Percentiles rank a stretch among this genome's conserved stretches.
phyloP scores from a whole-genome alignment of 1,284 basidiomycete genomes.

The Naganishia cerealis region DNA sequence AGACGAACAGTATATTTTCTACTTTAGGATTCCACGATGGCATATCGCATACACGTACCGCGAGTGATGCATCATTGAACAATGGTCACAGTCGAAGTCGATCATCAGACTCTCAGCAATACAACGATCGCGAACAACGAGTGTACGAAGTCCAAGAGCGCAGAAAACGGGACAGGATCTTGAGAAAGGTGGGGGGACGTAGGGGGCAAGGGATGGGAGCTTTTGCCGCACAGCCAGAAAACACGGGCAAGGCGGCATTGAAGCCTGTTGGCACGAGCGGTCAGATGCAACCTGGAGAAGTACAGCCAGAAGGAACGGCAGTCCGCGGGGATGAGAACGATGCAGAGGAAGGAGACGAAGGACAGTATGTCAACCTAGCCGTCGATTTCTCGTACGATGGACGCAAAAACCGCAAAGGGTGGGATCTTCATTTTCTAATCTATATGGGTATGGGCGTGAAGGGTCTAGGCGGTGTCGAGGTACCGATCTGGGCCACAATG shows the following conservation, averaged over 20 bases:
- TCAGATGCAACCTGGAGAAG: conserved; percentile 29
- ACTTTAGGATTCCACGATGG: conserved; percentile 1
- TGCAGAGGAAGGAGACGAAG: conserved; percentile 44
- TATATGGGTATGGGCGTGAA: conserved; percentile 53
- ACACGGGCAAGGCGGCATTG: conserved; percentile 15
- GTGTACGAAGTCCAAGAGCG: conserved; percentile 31
- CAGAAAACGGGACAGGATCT: conserved; percentile 40
- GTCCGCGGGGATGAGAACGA: conserved; percentile 33
- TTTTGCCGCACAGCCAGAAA: conserved; percentile 15
- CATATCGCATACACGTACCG: neutral
- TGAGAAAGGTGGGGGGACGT: conserved; percentile 37
- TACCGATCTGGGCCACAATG: conserved; percentile 40
- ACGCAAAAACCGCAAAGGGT: conserved; percentile 42
- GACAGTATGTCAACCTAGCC: conserved; percentile 53
- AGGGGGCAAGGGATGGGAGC: conserved; percentile 28
- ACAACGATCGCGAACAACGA: conserved; percentile 17
- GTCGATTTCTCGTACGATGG: conserved; percentile 49
- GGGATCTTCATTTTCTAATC: conserved; percentile 49
- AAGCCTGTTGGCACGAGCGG: conserved; percentile 30
- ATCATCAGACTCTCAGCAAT: conserved; percentile 9
- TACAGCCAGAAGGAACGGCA: conserved; percentile 16
- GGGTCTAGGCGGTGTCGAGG: conserved; percentile 48
- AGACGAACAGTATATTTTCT: neutral
- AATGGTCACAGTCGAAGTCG: neutral
- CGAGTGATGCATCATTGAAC: neutral